Percentiles rank a stretch among this genome's conserved stretches.
phyloP scores from a whole-genome alignment of 129 eudicot species.

The Ambrosia artemisiifolia region DNA sequence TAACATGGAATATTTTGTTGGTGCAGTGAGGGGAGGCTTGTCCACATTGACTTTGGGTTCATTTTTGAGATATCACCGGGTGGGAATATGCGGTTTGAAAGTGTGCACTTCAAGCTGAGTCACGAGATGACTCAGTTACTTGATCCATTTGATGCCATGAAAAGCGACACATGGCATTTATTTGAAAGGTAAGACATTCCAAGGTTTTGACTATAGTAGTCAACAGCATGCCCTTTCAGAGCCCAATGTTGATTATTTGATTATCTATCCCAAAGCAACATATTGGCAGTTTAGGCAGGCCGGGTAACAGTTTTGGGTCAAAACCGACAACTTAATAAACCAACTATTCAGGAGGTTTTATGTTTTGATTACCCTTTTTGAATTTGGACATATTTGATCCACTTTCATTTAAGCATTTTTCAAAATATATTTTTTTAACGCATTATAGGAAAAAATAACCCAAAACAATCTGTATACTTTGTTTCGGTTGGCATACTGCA shows the following conservation, averaged over 20 bases:
- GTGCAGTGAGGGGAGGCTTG: constrained; percentile 91
- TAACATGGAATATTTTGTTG: constrained; percentile 17
- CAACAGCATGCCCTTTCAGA: no score
- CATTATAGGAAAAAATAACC: neutral
- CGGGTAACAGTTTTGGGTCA: neutral
- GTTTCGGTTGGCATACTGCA: no score
- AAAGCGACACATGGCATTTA: constrained; percentile 88
- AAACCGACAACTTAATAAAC: neutral
- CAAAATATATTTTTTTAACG: neutral
- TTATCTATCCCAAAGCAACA: no score
- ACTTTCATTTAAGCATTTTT: neutral
- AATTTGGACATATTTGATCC: neutral
- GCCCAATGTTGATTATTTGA: no score
- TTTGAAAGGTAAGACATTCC: constrained; percentile 66
- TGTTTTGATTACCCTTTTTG: neutral
- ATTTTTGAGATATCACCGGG: constrained; percentile 99
- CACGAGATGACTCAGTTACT: constrained; percentile 99
- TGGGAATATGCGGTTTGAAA: constrained; percentile 95
- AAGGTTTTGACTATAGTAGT: neutral
- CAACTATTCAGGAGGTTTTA: neutral
- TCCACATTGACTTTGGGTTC: constrained; percentile 98
- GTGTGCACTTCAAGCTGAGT: constrained; percentile 95
- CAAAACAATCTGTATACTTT: neutral
- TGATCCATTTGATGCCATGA: constrained; percentile 96
- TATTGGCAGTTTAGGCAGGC: neutral